These are phyloP conservation scores for Pythium monospermum DNA, from an alignment of 352 stramenopile genomes.

Conservation along the genomic window DNA sequence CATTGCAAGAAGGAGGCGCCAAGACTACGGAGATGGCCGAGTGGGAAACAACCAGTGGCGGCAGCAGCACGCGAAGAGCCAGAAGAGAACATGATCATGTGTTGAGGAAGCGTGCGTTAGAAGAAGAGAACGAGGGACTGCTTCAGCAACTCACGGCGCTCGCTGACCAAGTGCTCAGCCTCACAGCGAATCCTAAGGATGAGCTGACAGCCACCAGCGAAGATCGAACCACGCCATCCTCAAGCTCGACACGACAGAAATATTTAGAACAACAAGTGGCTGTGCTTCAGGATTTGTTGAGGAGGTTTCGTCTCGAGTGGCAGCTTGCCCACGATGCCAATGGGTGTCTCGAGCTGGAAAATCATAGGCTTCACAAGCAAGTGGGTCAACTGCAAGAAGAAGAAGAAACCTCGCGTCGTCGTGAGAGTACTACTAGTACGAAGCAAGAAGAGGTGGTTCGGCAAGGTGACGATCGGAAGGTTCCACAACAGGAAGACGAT, in stretches of 20 bases:
- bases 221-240: neutral
- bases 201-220: neutral
- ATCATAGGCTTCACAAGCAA: constrained; percentile 31
- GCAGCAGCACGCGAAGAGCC: no score
- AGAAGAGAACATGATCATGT: no score
- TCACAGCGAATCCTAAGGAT: no score
- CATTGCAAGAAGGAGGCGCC: constrained; percentile 7
- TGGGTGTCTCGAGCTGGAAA: constrained; percentile 33
- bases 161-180: constrained; percentile 36
- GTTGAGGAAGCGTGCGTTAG: no score
- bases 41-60: neutral
- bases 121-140: constrained; percentile 47
- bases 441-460: no score
- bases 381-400: constrained; percentile 20
- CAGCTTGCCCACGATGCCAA: constrained; percentile 37
- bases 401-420: no score
- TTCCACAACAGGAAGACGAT: no score
- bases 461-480: no score
- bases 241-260: constrained; percentile 14
- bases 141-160: constrained; percentile 35
- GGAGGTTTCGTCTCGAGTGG: constrained; percentile 43
- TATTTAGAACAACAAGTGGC: constrained; percentile 48
- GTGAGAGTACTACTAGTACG: no score
- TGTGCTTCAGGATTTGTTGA: constrained; percentile 47
- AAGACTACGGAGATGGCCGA: neutral